A percentile compares a stretch with the other conserved stretches of the same genome.
These are phyloP conservation scores for Axilococcus clingmanii DNA, from an alignment of 139 green algal species.

Conservation along the genomic window DNA sequence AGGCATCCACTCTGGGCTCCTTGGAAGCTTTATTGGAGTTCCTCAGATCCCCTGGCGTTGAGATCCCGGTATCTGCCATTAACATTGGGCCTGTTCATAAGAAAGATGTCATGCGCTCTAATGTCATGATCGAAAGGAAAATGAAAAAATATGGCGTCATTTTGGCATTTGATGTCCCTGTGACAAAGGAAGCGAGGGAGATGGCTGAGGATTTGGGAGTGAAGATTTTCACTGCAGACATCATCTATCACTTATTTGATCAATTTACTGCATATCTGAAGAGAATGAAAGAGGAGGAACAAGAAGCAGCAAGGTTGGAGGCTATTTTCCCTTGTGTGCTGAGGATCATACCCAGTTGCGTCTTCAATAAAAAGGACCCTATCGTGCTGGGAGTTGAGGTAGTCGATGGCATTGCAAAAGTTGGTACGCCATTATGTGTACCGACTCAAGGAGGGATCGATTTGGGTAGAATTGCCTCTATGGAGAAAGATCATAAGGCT, in stretches of 20 bases:
- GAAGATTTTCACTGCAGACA: slow-evolving; percentile 94
- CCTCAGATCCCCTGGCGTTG: slow-evolving; percentile 66
- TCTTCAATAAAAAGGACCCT: slow-evolving; percentile 98
- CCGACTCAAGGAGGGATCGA: slow-evolving; percentile 54
- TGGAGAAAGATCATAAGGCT: slow-evolving; percentile 94
- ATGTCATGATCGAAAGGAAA: slow-evolving; percentile 88
- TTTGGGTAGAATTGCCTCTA: slow-evolving; percentile 81
- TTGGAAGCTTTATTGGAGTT: slow-evolving; percentile 97
- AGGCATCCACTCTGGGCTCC: slow-evolving; percentile 94
- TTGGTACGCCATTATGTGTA: slow-evolving; percentile 70
- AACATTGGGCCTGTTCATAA: slow-evolving; percentile 91
- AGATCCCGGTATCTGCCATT: slow-evolving; percentile 85
- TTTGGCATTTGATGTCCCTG: slow-evolving; percentile 93
- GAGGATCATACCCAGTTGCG: slow-evolving; percentile 82
- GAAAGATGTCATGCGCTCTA: slow-evolving; percentile 92
- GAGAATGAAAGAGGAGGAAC: slow-evolving; percentile 64
- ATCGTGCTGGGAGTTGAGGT: slow-evolving; percentile 94
- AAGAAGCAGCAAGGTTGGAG: slow-evolving; percentile 66
- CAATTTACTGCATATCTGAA: slow-evolving; percentile 83
- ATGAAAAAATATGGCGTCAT: slow-evolving; percentile 87
- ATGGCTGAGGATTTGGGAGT: slow-evolving; percentile 80
- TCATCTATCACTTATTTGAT: slow-evolving; percentile 99
- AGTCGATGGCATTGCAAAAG: slow-evolving; percentile 58
- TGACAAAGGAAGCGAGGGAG: slow-evolving; percentile 66
- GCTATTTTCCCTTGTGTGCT: slow-evolving; percentile 89